Evolutionary conservation across 1,284 basidiomycete species (phyloP), one percentile per base, ranked within the genome.

Genomic region (Cutaneotrichosporon spelunceum): DNA sequence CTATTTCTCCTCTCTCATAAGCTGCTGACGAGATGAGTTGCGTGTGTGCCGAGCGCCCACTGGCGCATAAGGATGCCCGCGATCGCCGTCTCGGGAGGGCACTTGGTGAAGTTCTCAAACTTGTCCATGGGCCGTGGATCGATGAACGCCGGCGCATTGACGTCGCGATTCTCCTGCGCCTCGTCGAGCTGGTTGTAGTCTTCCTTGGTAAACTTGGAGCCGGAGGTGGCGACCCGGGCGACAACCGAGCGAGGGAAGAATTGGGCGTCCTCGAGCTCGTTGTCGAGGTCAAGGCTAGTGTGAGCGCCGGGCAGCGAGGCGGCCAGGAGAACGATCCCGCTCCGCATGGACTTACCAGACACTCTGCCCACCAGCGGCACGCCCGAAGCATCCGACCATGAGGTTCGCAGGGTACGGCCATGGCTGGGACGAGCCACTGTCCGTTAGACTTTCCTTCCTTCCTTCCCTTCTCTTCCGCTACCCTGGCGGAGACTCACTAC

Each of bases 241-340:
- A 85, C 0, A 80, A 87, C 78, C 26, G 93, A 86, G 30, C 90
- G 86, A 9, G 88, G 87, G 78, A 88, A 97, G 88, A 90, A 99
- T 60, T 85, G 84, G 0, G 92, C 93, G 72, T 97, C 93, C 74
- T 90, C 88, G n/a, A 99, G 85, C 81, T 99, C 95, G 70, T 96
- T 95, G 74, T 98, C 95, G 16, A 99, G 84, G 78, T 98, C 94
- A 13, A 85, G 82, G 13, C 54, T 56, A 42, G 19, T 53, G 30
- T 33, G 29, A 53, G 50, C 16, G 11, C 11, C 19, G 14, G 19
- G 39, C 9, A 14, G 16, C 33, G 39, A 39, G 2, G 39, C 2
- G 39, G 39, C 14, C 19, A 4, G 39, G 39, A 39, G 36, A 10
- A 13, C 16, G 6, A 16, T 39, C 30, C 30, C 6, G 30, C 30